These are phyloP conservation scores for Dendrobium chrysotoxum DNA, from an alignment of 106 monocot species.

Conservation along the genomic window DNA sequence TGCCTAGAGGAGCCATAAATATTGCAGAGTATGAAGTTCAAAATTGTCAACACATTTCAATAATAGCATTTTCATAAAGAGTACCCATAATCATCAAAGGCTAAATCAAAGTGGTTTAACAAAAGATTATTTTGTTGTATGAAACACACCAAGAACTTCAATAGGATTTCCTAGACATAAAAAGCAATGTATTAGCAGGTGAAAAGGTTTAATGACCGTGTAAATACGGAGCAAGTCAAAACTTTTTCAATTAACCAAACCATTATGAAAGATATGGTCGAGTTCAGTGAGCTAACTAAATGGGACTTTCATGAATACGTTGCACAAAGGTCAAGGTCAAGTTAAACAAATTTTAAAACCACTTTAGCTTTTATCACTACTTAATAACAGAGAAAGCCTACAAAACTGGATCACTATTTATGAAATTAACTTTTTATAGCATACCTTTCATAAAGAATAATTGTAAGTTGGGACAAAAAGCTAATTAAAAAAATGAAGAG, in stretches of 20 bases:
- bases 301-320: neutral
- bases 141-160: neutral
- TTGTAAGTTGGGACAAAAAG: neutral
- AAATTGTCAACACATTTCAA: neutral
- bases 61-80: neutral
- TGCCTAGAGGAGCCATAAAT: neutral
- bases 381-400: neutral
- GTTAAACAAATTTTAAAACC: neutral
- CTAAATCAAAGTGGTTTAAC: neutral
- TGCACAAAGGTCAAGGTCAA: neutral
- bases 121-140: neutral
- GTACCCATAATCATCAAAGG: neutral
- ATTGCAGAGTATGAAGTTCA: neutral
- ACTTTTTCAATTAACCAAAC: neutral
- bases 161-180: neutral
- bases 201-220: neutral
- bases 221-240: neutral
- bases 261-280: neutral
- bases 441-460: neutral
- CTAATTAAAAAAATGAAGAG: neutral
- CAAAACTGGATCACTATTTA: neutral
- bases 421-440: neutral
- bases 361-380: neutral
- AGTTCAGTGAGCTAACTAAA: neutral
- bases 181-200: neutral